Conservation (phyloP, 2,329 filamentous ascomycete species). For the Ophiostoma sp. region DNA sequence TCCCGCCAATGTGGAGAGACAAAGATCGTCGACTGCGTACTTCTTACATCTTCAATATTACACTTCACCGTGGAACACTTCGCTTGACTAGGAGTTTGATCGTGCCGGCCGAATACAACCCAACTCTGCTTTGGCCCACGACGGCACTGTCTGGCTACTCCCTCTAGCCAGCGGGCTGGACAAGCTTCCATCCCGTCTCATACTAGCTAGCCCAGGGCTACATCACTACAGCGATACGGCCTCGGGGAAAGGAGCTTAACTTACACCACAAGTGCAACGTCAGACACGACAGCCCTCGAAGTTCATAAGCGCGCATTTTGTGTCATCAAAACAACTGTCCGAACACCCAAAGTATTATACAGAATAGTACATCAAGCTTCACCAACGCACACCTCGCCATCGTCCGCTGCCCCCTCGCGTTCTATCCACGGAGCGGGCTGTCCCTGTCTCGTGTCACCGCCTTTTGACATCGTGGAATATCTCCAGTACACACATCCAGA, state of each 20-base stretch:
- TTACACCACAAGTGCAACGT: slow-evolving; percentile 5
- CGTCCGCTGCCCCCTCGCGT: no score
- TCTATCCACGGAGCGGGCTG: no score
- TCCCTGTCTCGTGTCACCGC: no score
- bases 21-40: not conserved
- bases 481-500: no score
- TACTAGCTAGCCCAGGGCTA: not conserved
- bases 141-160: no score
- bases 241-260: not conserved
- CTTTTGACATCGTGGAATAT: no score
- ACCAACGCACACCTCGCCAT: no score
- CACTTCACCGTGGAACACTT: slow-evolving; percentile 7
- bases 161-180: not conserved
- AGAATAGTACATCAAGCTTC: no score
- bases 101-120: not conserved
- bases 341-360: not conserved
- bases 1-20: slow-evolving; percentile 3
- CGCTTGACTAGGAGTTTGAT: not conserved
- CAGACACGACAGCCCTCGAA: not conserved
- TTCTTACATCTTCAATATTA: not conserved
- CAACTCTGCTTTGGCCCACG: not conserved
- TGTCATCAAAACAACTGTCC: not conserved
- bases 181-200: not conserved
- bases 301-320: not conserved
- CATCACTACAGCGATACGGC: slow-evolving; percentile 5